phyloP scores from a whole-genome alignment of 2,329 filamentous ascomycete genomes.

The Aureobasidium namibiae region DNA sequence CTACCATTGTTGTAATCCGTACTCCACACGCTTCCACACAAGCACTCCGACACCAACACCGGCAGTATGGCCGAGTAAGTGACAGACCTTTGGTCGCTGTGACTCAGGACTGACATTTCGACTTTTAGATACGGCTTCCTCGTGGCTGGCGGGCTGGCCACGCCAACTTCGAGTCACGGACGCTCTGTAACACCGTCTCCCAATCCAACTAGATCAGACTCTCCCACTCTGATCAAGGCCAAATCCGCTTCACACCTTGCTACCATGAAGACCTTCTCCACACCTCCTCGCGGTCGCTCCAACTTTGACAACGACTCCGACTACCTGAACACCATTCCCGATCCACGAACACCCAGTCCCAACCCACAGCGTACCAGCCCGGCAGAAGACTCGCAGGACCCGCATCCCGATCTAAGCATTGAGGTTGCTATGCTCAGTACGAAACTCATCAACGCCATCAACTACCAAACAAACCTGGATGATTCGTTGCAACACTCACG shows the following conservation, averaged over 20 bases:
- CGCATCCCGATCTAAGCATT: slow-evolving; percentile 51
- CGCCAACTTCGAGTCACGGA: slow-evolving; percentile 5
- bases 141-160: slow-evolving; percentile 9
- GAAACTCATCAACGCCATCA: slow-evolving; percentile 95
- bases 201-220: neutral
- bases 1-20: slow-evolving; percentile 2
- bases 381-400: slow-evolving; percentile 4
- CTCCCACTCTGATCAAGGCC: slow-evolving; percentile 1
- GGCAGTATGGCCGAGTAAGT: slow-evolving; percentile 9
- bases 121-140: slow-evolving; percentile 2
- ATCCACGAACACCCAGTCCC: slow-evolving; percentile 17
- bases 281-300: slow-evolving; percentile 1
- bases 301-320: slow-evolving; percentile 13
- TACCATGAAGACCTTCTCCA: slow-evolving; percentile 1
- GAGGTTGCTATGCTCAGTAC: slow-evolving; percentile 88
- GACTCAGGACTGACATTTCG: neutral
- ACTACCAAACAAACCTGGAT: slow-evolving; percentile 86
- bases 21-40: neutral
- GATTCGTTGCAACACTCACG: slow-evolving; percentile 76
- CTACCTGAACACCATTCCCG: slow-evolving; percentile 15
- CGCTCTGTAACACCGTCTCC: slow-evolving; percentile 2
- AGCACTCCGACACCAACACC: neutral
- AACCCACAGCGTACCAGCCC: slow-evolving; percentile 9
- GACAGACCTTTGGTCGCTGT: no score
- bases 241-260: slow-evolving; percentile 11